phyloP scores from a whole-genome alignment of 2,329 filamentous ascomycete species.

The Furcasterigmium furcatum region DNA sequence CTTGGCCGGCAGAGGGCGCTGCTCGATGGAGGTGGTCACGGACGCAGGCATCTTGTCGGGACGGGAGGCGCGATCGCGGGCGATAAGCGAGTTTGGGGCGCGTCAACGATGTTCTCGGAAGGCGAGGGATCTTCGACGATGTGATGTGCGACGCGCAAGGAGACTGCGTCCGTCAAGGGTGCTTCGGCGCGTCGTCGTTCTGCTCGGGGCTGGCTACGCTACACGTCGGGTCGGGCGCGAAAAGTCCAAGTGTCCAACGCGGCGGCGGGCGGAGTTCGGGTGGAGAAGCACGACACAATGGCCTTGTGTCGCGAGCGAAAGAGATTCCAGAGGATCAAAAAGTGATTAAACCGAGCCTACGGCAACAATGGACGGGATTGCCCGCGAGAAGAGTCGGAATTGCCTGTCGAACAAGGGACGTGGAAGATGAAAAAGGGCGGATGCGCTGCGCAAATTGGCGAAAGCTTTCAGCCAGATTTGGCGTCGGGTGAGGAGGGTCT shows the following conservation, averaged over 20 bases:
- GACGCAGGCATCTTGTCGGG: conserved; percentile 15
- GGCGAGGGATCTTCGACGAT: no score
- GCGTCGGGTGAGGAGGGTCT: conserved; percentile 2
- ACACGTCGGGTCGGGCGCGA: conserved; percentile 1
- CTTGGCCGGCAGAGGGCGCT: conserved; percentile 52
- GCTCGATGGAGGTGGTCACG: conserved; percentile 31
- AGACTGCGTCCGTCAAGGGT: no score
- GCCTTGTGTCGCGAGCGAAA: not conserved
- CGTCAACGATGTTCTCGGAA: no score
- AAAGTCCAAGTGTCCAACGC: not conserved
- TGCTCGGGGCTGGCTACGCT: not conserved
- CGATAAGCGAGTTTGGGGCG: no score
- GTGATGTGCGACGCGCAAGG: no score
- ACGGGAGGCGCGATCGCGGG: not conserved
- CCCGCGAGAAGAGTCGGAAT: not conserved
- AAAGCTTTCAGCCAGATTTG: conserved; percentile 2
- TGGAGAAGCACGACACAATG: not conserved
- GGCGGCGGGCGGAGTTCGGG: not conserved
- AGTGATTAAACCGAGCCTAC: not conserved
- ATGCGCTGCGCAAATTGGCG: conserved; percentile 2
- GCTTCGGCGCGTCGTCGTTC: not conserved
- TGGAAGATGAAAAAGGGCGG: no score
- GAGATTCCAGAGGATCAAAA: not conserved
- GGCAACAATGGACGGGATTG: not conserved
- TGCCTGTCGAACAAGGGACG: not conserved